phyloP scores from a whole-genome alignment of 2,329 filamentous ascomycete genomes.

The Aspergillus flavus region DNA sequence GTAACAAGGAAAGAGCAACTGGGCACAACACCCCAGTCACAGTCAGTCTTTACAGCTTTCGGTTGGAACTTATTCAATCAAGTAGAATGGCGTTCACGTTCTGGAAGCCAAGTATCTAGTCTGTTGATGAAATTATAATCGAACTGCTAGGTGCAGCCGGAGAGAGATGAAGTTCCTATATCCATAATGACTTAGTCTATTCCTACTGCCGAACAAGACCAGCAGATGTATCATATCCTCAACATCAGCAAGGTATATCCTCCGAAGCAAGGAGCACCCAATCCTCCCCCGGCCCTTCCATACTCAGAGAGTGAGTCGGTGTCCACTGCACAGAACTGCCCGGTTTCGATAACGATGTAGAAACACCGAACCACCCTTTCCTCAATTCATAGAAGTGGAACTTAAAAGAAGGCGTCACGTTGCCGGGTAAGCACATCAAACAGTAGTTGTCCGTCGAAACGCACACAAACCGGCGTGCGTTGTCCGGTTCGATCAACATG shows the following conservation, averaged over 20 bases:
- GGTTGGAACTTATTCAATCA: too few species aligned
- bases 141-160: background rate
- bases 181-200: background rate
- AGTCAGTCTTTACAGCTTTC: too few species aligned
- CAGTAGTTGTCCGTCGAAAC: background rate
- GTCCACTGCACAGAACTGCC: background rate
- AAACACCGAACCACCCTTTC: background rate
- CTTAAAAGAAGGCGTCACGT: background rate
- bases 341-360: background rate
- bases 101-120: too few species aligned
- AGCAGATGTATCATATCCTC: background rate
- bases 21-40: background rate
- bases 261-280: background rate
- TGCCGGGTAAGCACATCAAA: background rate
- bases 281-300: background rate
- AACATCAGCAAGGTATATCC: background rate
- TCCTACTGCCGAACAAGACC: background rate
- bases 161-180: too few species aligned
- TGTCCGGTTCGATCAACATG: background rate
- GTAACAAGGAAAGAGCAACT: background rate
- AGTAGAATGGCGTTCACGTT: too few species aligned
- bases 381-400: background rate
- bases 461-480: background rate
- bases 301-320: background rate
- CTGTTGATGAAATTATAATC: background rate